Conservation (phyloP, 495 filamentous ascomycete species). For the Podospora bellae-mahoneyi region DNA sequence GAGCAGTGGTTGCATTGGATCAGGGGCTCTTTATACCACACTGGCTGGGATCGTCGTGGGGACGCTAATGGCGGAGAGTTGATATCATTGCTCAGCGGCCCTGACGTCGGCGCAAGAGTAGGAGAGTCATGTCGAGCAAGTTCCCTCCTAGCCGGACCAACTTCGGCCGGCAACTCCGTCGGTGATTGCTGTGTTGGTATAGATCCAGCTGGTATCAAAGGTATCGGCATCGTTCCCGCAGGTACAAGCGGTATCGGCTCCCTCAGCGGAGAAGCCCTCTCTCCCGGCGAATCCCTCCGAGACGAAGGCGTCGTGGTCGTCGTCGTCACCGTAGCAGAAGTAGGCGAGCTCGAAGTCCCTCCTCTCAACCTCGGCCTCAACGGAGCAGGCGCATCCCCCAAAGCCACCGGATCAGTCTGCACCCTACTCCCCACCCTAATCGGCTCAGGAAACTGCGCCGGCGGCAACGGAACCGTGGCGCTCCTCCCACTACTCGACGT, state of each 20-base stretch:
- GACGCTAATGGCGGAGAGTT: constrained; percentile 20
- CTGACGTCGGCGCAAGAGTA: constrained; percentile 18
- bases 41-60: constrained; percentile 33
- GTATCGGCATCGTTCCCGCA: background rate
- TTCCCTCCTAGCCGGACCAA: background rate
- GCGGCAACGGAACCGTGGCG: background rate
- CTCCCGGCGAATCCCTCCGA: constrained; percentile 15
- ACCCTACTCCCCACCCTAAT: constrained; percentile 45
- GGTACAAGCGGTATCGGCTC: background rate
- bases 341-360: constrained; percentile 39
- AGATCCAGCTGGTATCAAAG: background rate
- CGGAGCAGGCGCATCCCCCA: constrained; percentile 20
- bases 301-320: constrained; percentile 11
- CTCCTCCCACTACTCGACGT: constrained; percentile 3
- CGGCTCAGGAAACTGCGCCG: background rate
- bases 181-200: constrained; percentile 4
- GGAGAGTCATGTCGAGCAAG: constrained; percentile 15
- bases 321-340: constrained; percentile 14
- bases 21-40: constrained; percentile 63
- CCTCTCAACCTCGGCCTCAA: constrained; percentile 46
- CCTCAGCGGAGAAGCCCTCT: background rate
- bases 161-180: background rate
- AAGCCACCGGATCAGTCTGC: constrained; percentile 54
- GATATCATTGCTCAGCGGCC: constrained; percentile 20
- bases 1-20: constrained; percentile 68